Conservation (phyloP, 129 eudicot genomes). For the Helianthus annuus region HanXRQr2.0-SUNRISE NC_035445.2:93993089-93993588, state of each 20-base stretch:
- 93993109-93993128: not conserved
- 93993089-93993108: no score
- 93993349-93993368: no score
- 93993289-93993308: not conserved
- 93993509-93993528: constrained; percentile 26
- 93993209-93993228: constrained; percentile 32
- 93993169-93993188: constrained; percentile 23
- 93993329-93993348: no score
- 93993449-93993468: not conserved
- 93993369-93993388: no score
- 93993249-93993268: constrained; percentile 32
- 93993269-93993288: constrained; percentile 6
- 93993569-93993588: constrained; percentile 35
- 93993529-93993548: constrained; percentile 33
- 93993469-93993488: constrained; percentile 10
- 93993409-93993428: not conserved
- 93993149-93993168: no score
- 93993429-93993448: not conserved
- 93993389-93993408: no score
- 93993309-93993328: no score
- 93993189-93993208: constrained; percentile 26
- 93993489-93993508: constrained; percentile 32
- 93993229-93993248: constrained; percentile 30
- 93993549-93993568: constrained; percentile 31
- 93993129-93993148: not conserved